Percentiles rank a stretch among this genome's conserved stretches.
Evolutionary conservation across 495 filamentous ascomycete species (phyloP).

Genomic region (Chaetomidium leptoderma): DNA sequence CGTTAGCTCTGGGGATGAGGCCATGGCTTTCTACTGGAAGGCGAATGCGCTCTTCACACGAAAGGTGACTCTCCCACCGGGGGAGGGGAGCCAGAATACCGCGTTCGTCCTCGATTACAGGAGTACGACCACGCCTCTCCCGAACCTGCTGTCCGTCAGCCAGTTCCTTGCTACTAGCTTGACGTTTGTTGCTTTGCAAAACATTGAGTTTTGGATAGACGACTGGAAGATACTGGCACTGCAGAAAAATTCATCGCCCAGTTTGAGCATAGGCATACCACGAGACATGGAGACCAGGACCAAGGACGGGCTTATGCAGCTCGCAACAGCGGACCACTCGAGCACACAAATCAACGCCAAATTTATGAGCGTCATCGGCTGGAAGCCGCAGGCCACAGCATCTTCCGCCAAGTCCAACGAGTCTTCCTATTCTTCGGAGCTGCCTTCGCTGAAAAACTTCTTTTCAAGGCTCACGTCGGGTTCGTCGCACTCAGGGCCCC

Average conservation of each 20-base stretch:
- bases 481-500: slow-evolving; percentile 37
- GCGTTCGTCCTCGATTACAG: slow-evolving; percentile 91
- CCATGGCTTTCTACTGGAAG: slow-evolving; percentile 99
- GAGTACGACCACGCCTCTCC: slow-evolving; percentile 77
- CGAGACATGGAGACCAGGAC: slow-evolving; percentile 76
- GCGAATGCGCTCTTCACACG: slow-evolving; percentile 90
- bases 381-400: slow-evolving; percentile 56
- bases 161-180: slow-evolving; percentile 93
- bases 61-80: slow-evolving; percentile 62
- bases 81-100: slow-evolving; percentile 63
- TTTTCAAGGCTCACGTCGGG: slow-evolving; percentile 65
- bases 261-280: slow-evolving; percentile 66
- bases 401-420: slow-evolving; percentile 37
- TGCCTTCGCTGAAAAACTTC: slow-evolving; percentile 66
- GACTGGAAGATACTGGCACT: slow-evolving; percentile 74
- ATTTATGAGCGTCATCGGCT: slow-evolving; percentile 85
- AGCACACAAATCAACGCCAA: slow-evolving; percentile 85
- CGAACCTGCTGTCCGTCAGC: slow-evolving; percentile 74
- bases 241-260: slow-evolving; percentile 78
- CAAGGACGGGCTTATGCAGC: slow-evolving; percentile 77
- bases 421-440: slow-evolving; percentile 39
- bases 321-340: slow-evolving; percentile 67
- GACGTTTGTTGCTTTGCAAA: slow-evolving; percentile 86
- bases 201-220: slow-evolving; percentile 86
- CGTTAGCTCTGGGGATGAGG: slow-evolving; percentile 81